Conservation (phyloP, 208 protist genomes). For the Leishmania tropica region DNA sequence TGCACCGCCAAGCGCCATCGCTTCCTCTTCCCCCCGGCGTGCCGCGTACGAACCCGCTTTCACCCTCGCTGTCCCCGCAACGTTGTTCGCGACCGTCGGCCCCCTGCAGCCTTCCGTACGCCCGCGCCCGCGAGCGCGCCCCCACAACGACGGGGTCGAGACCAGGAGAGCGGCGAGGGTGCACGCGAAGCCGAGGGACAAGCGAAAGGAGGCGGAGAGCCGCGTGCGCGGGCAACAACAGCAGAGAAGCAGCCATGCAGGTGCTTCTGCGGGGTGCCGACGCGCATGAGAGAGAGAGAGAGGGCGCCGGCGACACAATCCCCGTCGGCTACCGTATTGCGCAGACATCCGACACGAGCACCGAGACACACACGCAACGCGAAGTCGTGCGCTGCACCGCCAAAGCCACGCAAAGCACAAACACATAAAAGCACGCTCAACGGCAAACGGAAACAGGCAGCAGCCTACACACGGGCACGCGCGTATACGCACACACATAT, state of each 20-base stretch:
- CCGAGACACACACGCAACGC: neutral
- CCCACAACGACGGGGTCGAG: neutral
- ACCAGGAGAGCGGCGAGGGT: neutral
- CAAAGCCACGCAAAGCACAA: neutral
- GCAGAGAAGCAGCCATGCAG: neutral
- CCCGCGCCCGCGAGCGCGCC: too few relatives aligned
- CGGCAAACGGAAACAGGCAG: neutral
- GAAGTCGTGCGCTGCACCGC: neutral
- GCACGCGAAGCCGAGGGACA: neutral
- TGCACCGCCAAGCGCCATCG: too few relatives aligned
- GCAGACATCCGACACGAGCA: neutral
- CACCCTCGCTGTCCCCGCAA: neutral
- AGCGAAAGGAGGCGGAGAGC: neutral
- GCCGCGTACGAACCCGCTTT: neutral
- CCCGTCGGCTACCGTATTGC: neutral
- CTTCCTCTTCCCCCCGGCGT: neutral
- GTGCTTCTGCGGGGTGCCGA: neutral
- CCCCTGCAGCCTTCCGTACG: neutral
- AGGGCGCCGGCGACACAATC: neutral
- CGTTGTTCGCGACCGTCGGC: neutral
- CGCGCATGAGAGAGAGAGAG: neutral
- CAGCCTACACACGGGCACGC: neutral
- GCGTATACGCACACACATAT: neutral
- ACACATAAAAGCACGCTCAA: neutral
- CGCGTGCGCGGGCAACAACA: neutral